phyloP scores from a whole-genome alignment of 306 rosid genomes.

The Gastrolobium bilobum region DNA sequence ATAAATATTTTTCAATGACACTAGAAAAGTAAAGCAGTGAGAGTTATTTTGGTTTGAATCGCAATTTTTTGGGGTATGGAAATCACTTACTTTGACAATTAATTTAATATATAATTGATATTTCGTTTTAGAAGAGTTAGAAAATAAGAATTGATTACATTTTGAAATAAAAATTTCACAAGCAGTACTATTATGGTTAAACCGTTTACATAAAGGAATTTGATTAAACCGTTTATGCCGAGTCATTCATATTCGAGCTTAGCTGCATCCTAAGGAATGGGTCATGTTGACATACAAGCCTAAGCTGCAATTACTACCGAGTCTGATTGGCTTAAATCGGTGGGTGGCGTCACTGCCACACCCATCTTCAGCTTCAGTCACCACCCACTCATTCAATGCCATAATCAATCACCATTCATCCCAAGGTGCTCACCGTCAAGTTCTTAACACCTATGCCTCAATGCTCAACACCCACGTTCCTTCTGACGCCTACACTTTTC shows the following conservation, averaged over 20 bases:
- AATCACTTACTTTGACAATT: neutral
- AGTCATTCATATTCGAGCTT: neutral
- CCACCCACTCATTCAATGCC: conserved; percentile 63
- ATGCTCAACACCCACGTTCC: conserved; percentile 66
- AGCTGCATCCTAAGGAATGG: conserved; percentile 38
- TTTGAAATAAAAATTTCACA: neutral
- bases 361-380: conserved; percentile 33
- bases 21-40: neutral
- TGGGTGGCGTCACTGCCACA: conserved; percentile 19
- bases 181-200: conserved; percentile 4
- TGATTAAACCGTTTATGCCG: neutral
- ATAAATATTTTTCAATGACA: neutral
- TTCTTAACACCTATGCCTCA: conserved; percentile 58
- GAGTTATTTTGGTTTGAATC: neutral
- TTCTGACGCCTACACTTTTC: conserved; percentile 76
- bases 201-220: neutral
- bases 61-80: neutral
- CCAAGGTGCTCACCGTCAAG: conserved; percentile 66
- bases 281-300: conserved; percentile 55
- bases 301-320: conserved; percentile 46
- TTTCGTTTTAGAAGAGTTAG: neutral
- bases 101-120: neutral
- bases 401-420: conserved; percentile 69
- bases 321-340: conserved; percentile 45
- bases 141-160: neutral